phyloP scores from a whole-genome alignment of 345 rosid species.

The Lepidium didymum region DNA sequence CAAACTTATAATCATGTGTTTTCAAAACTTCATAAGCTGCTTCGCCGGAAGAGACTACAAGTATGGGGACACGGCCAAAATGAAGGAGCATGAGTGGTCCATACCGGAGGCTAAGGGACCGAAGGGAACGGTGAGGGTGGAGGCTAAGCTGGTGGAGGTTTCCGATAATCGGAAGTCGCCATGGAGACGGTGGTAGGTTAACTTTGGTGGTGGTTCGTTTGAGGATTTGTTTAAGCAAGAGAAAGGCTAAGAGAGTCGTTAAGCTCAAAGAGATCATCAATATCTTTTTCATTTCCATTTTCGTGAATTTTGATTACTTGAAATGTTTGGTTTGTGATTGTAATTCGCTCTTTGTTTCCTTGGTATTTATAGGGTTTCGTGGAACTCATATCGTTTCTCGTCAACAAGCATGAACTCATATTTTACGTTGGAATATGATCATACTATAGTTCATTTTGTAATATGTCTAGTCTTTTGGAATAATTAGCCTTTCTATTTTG shows the following conservation, averaged over 20 bases:
- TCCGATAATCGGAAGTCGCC: slow-evolving; percentile 44
- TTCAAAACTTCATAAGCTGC: slow-evolving; percentile 38
- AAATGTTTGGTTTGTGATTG: too few relatives aligned
- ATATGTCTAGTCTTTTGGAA: too few relatives aligned
- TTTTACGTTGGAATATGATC: too few relatives aligned
- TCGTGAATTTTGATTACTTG: too few relatives aligned
- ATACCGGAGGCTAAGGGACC: slow-evolving; percentile 23
- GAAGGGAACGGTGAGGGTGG: slow-evolving; percentile 41
- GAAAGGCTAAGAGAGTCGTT: not conserved
- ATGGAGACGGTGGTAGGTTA: slow-evolving; percentile 36
- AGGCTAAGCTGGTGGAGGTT: slow-evolving; percentile 48
- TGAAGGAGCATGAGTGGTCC: slow-evolving; percentile 60
- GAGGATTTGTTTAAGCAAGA: slow-evolving; percentile 1
- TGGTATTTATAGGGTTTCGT: too few relatives aligned
- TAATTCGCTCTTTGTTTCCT: too few relatives aligned
- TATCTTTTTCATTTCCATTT: not conserved
- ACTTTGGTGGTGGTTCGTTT: not conserved
- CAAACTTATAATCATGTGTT: slow-evolving; percentile 47
- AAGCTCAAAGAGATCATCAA: not conserved
- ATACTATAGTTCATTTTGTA: too few relatives aligned
- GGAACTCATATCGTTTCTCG: too few relatives aligned
- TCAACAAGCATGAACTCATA: too few relatives aligned
- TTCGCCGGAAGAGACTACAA: slow-evolving; percentile 48
- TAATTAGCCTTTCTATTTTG: too few relatives aligned
- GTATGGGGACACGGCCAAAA: slow-evolving; percentile 36